Base-by-base conservation (phyloP, 2,329 filamentous ascomycete species). In the Huntiella moniliformis region DNA sequence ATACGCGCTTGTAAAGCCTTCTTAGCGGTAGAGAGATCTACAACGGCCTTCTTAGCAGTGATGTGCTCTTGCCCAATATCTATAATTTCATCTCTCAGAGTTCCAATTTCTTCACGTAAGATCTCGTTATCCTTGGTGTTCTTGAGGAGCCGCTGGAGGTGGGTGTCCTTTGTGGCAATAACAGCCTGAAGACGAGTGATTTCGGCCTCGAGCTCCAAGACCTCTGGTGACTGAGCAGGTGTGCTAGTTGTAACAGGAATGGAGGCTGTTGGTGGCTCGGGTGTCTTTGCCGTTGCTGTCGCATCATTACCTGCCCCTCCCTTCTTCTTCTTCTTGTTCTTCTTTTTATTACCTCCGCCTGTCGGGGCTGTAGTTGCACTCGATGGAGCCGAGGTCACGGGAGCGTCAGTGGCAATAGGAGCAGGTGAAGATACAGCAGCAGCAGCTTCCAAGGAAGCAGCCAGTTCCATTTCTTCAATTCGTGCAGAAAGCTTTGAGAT, bases 271-370 rank as follows among this genome's bases (percentile, higher is more conserved):
- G 18, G 28, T 11, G 28, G 38, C 7, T 17, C 42, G 10, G 43
- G 45, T 4, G 49, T 16, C 13, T 15, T 32, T 11, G 28, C 12
- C 5, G 31, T 42, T n/a, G 56, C 51, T 61, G 5, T 61, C 36
- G 38, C 12, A 12, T n/a, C 38, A 31, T 34, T 58, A 5, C 60
- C 60, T 52, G 72, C 74, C 31, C 69, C 73, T 13, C 73, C 75
- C 66, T 87, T 88, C 71, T 92, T 94, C 67, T 88, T 93, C 58
- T 83, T 83, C 52, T 86, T 92, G 60, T 83, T 87, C 61, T 84
- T 92, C 63, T 86, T 88, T 49, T 70, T 73, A 3, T 52, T 51
- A 4, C 51, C 51, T 11, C 52, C 47, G 22, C 22, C 22, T 8
- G 22, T 10, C 3, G 22, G 22, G 10, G 22, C 22, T 28, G 22